Conservation (phyloP, 768 basidiomycete genomes). For the Kwoniella sp. region DNA sequence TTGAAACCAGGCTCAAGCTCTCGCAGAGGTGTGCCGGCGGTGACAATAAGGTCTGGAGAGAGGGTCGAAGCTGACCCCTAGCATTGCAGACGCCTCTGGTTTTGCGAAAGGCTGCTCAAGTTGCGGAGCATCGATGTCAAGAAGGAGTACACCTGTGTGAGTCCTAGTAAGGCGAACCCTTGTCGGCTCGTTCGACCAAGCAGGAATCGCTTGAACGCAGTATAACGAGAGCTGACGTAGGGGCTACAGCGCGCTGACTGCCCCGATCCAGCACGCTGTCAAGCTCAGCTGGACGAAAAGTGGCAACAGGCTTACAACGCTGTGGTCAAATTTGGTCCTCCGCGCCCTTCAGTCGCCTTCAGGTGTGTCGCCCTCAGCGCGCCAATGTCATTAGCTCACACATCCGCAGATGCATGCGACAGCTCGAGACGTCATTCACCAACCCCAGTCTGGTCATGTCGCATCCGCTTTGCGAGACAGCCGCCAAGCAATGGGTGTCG, state of each 20-base stretch:
- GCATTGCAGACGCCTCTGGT: conserved; percentile 92
- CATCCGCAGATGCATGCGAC: conserved; percentile 80
- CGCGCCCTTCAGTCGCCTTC: conserved; percentile 39
- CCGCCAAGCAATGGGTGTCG: conserved; percentile 82
- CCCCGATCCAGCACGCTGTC: conserved; percentile 72
- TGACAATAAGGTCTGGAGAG: no score
- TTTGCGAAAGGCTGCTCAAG: conserved; percentile 88
- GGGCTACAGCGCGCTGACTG: conserved; percentile 69
- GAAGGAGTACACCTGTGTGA: conserved; percentile 92
- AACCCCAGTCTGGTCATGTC: conserved; percentile 81
- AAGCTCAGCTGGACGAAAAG: conserved; percentile 81
- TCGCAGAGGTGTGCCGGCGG: conserved; percentile 60
- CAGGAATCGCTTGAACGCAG: neutral
- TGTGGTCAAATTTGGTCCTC: conserved; percentile 72
- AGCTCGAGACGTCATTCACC: conserved; percentile 69
- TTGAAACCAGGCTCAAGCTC: conserved; percentile 78
- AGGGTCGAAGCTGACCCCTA: no score
- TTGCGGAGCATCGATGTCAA: conserved; percentile 77
- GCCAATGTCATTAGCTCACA: conserved; percentile 59
- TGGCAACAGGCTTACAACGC: conserved; percentile 85
- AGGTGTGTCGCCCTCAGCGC: conserved; percentile 15
- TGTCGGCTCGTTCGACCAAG: neutral
- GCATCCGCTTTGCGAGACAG: conserved; percentile 80
- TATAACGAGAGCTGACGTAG: no score
- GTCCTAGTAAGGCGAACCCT: no score